Base-by-base conservation (phyloP, 768 basidiomycete genomes). In the Termitomyces heimii region DNA sequence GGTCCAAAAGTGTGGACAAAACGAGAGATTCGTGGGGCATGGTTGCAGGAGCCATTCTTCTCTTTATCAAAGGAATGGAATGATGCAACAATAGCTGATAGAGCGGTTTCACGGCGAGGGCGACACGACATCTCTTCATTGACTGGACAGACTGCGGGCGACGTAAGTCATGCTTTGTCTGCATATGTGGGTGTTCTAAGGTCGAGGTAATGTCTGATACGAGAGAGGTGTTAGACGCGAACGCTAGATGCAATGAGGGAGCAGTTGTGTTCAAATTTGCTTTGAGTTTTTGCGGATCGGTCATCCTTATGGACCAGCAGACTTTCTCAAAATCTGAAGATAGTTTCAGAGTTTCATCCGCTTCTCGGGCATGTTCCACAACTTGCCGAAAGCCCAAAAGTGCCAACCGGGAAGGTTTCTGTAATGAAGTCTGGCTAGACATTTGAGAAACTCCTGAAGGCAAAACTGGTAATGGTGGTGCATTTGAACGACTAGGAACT, bases 11-110 rank as follows among this genome's bases (percentile, higher is more conserved):
- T 0, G 82, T 77, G 0, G 83, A 82, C 9, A 88, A 71, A 0
- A 88, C 81, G 39, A 83, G 74, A 7, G 66, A 67, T 67, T 91
- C 86, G 51, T 79, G 73, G 0, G 88, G 87, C 5, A 87, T 71
- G 42, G 65, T 58, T 9, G 68, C 43, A n/a, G 73, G 53, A 48
- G 62, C 54, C 50, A 69, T 39, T 44, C 60, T 55, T 60, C 68
- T 58, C 47, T 71, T 62, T 32, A 65, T 37, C 48, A 66, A 62
- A 16, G 76, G 67, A 10, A 70, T 72, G 2, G 79, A 71, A 60
- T 80, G 68, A 12, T 80, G 72, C 6, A 82, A 67, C 32, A 87
- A 66, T 2, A 74, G 68, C 39, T 79, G 76, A 47, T 78, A 79
- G 2, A 79, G 71, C 5, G 70, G 66, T 45, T 73, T 76, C 39